Evolutionary conservation across 208 protist genomes (phyloP), one percentile per base, ranked within the genome.

Genomic region (Crithidia bombi): DNA sequence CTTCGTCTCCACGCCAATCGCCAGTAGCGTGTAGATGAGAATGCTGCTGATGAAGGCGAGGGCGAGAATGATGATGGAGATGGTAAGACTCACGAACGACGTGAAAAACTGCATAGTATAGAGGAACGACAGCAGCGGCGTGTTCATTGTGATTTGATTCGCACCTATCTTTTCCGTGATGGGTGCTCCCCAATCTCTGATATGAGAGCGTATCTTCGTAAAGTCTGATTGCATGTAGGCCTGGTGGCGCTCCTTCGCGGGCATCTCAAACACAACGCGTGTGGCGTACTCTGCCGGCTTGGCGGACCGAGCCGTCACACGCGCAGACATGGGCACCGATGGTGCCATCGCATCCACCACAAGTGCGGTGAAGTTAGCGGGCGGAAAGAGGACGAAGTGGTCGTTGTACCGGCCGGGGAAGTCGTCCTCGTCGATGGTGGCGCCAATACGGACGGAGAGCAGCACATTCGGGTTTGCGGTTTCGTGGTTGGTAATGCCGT

Each of bases 11-110:
- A 98, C 73, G 41, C 81, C 85, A 15, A 98, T 83, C 56, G 94
- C 96, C 25, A 99, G 83, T 11, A 98, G 74, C 5, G 93, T 96
- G 81, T 98, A 97, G 62, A 98, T 97, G 19, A 98, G 86, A 39
- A 98, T 23, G 17, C 93, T 77, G 47, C 89, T 96, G 10, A 99
- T 61, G 33, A 87, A 71, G 5, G 75, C 61, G 21, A 99, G 70
- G 35, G 94, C 87, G 7, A 87, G 36, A 5, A 98, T 71, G 38
- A 98, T 86, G 3, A 98, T 64, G 51, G 81, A 93, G 23, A 98
- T 76, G 73, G 98, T 86, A 6, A 98, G 81, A 9, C 92, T 88
- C 0, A 98, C 47, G 73, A 98, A 98, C 7, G 96, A 61, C 14
- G 75, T 79, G 59, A 98, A 92, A 70, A 94, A 95, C 28, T 80